phyloP scores from a whole-genome alignment of 495 filamentous ascomycete genomes.

The Aspergillus conjunctus region DNA sequence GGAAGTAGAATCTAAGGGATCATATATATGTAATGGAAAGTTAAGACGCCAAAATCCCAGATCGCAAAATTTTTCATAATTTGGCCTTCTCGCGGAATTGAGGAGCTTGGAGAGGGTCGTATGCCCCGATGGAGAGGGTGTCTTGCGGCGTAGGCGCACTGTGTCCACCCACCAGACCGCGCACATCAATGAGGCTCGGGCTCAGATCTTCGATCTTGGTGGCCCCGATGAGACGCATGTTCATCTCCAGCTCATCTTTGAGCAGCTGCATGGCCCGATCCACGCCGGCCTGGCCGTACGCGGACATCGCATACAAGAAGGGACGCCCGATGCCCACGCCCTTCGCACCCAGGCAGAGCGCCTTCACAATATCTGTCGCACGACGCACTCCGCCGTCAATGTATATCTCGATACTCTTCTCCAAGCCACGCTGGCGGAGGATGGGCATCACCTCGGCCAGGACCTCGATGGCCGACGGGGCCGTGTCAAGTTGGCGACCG shows the following conservation, averaged over 20 bases:
- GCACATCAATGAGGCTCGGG: slow-evolving; percentile 74
- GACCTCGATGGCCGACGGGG: slow-evolving; percentile 87
- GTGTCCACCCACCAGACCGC: slow-evolving; percentile 69
- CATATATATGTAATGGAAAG: no score
- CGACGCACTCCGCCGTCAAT: slow-evolving; percentile 89
- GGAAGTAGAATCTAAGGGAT: no score
- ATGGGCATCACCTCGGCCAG: slow-evolving; percentile 96
- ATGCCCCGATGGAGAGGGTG: slow-evolving; percentile 62
- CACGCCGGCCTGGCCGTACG: slow-evolving; percentile 86
- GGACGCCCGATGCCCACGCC: slow-evolving; percentile 94
- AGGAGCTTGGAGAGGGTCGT: slow-evolving; percentile 66
- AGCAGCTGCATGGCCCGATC: slow-evolving; percentile 91
- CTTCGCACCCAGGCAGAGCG: slow-evolving; percentile 87
- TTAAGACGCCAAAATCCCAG: no score
- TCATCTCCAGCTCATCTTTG: slow-evolving; percentile 99
- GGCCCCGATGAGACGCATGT: slow-evolving; percentile 90
- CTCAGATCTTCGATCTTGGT: slow-evolving; percentile 73
- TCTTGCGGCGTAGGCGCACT: slow-evolving; percentile 67
- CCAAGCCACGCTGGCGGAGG: slow-evolving; percentile 76
- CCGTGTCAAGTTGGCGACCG: slow-evolving; percentile 93
- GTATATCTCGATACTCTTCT: slow-evolving; percentile 86
- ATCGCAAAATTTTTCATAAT: slow-evolving; percentile 34
- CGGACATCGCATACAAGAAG: slow-evolving; percentile 94
- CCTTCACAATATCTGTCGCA: slow-evolving; percentile 78
- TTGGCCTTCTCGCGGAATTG: slow-evolving; percentile 62